Conservation (phyloP, 345 rosid genomes). For the Rubroshorea leprosula region DNA sequence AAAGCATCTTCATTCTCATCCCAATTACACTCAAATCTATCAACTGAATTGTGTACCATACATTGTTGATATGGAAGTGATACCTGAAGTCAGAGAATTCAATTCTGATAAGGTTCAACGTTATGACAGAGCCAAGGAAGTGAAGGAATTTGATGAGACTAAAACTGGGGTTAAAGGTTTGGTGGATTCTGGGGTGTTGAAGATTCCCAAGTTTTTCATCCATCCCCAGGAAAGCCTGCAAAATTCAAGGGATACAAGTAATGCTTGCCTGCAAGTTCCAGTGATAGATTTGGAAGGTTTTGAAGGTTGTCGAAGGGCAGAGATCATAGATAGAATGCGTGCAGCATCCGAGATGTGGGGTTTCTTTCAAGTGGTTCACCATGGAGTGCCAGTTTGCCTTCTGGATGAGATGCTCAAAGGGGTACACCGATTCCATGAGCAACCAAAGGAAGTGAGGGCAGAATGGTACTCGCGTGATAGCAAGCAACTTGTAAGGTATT, state of each 20-base stretch:
- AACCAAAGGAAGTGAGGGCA: conserved; percentile 36
- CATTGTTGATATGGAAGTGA: too few relatives aligned
- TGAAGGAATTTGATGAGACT: conserved; percentile 24
- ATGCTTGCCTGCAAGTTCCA: conserved; percentile 22
- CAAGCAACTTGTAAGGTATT: conserved; percentile 16
- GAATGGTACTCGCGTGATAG: conserved; percentile 36
- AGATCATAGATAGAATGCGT: conserved; percentile 22
- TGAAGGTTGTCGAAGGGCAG: conserved; percentile 9
- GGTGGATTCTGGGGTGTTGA: conserved; percentile 33
- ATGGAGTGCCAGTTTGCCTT: conserved; percentile 32
- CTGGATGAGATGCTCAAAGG: conserved; percentile 37
- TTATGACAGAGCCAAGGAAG: conserved; percentile 13
- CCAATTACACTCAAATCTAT: neutral
- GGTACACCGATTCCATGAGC: conserved; percentile 36
- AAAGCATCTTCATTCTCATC: conserved; percentile 13
- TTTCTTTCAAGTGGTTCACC: conserved; percentile 43
- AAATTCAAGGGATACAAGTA: neutral
- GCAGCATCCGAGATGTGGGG: conserved; percentile 43
- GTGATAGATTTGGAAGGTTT: conserved; percentile 33
- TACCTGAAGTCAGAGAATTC: neutral
- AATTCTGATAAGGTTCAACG: conserved; percentile 12
- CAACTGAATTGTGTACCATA: neutral
- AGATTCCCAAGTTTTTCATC: conserved; percentile 37
- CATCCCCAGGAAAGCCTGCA: conserved; percentile 20
- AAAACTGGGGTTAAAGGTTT: conserved; percentile 37